Base-by-base conservation (phyloP, 441 rosid species). In the Pelargonium cotyledonis region DNA sequence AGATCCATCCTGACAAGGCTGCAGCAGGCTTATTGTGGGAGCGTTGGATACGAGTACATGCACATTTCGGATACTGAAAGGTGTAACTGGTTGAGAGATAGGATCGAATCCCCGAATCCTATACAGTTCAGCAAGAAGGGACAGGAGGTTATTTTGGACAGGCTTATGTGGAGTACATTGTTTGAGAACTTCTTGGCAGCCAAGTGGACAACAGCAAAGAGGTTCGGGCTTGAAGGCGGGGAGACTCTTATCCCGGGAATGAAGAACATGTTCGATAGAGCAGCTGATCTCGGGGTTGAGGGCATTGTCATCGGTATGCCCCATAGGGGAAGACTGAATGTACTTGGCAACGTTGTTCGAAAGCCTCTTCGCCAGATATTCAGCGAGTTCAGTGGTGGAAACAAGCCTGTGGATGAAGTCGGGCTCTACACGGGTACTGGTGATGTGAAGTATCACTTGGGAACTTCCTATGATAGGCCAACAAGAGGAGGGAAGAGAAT, bases 301-400 rank as follows among this genome's bases (percentile, higher is more conserved):
- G 89, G 89, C 81, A 95, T 91, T 62, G 99, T 95, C 70, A 88
- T 95, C 65, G 99, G 97, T 65, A 91, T 95, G 99, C 86, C 96
- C 76, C 98, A 95, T 61, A 90, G 99, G 80, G 99, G 99, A 78
- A 89, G 99, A 72, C 64, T 95, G 68, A 95, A 95, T 79, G 98
- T 95, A 49, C 76, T 95, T 41, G 98, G 98, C 68, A 95, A 95
- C 77, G 98, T 95, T 79, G 96, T 95, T 69, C 77, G 97, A 68
- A 92, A 90, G 77, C 97, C 99, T 26, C 89, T 92, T 16, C 88
- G 91, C 67, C 98, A 95, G 70, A 92, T 95, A 67, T 95, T 92
- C 74, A 75, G 78, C 18, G 78, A 75, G 72, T 75, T 75, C 67
- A 67, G 75, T 51, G 78, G 78, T 0, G 78, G 78, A 7, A 75